A percentile compares a stretch with the other conserved stretches of the same genome.
These are phyloP conservation scores for Coemansia sp. DNA, from an alignment of 192 early-diverging fungal genomes.

Conservation along the genomic window DNA sequence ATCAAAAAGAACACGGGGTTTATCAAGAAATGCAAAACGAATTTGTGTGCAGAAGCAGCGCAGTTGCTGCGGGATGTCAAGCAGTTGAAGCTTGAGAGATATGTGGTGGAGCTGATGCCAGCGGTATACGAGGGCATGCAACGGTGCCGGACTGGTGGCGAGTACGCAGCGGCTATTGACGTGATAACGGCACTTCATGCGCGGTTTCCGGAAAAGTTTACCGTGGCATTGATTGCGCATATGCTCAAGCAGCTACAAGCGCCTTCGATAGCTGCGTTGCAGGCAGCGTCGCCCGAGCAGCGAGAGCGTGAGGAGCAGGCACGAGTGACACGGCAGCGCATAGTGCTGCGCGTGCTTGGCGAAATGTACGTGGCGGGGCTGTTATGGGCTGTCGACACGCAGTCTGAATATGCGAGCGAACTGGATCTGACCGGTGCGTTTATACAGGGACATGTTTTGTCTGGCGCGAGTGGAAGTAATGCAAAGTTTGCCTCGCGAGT, in stretches of 20 bases:
- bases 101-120: conserved; percentile 86
- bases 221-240: conserved; percentile 61
- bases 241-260: conserved; percentile 68
- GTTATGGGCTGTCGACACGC: conserved; percentile 52
- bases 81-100: conserved; percentile 93
- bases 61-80: conserved; percentile 80
- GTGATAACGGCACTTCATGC: conserved; percentile 81
- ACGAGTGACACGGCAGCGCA: conserved; percentile 65
- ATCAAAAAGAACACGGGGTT: conserved; percentile 98
- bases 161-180: conserved; percentile 81
- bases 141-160: conserved; percentile 66
- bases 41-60: conserved; percentile 61
- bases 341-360: conserved; percentile 66
- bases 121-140: conserved; percentile 74
- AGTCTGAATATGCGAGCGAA: conserved; percentile 26
- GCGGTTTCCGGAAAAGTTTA: conserved; percentile 84
- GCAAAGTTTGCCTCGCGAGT: conserved; percentile 21
- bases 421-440: conserved; percentile 40
- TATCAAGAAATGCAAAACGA: conserved; percentile 86
- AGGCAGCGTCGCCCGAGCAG: conserved; percentile 69
- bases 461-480: conserved; percentile 5
- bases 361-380: conserved; percentile 87
- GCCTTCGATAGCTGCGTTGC: conserved; percentile 59
- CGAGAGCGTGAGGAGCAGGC: conserved; percentile 69
- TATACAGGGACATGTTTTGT: conserved; percentile 14